Evolutionary conservation across 2,329 filamentous ascomycete species (phyloP).

Genomic region (Colletotrichum agaves): DNA sequence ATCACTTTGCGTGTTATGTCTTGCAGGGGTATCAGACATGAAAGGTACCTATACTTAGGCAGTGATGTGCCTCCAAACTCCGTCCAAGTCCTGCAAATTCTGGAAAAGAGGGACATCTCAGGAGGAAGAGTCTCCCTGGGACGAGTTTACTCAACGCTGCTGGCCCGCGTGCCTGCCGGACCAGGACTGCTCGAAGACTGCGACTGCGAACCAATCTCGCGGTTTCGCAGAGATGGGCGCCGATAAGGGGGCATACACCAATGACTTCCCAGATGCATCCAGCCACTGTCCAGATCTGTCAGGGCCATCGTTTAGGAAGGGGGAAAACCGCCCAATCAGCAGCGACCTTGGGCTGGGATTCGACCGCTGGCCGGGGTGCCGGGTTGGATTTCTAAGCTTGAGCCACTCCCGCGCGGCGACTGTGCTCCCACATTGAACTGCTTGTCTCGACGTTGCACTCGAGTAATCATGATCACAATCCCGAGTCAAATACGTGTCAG

Average conservation of each 20-base stretch:
- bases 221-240: constrained; percentile 24
- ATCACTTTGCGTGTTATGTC: background rate
- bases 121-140: constrained; percentile 14
- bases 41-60: background rate
- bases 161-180: constrained; percentile 29
- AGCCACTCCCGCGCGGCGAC: constrained; percentile 28
- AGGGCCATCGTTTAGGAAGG: constrained; percentile 5
- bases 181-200: constrained; percentile 6
- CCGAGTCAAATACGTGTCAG: constrained; percentile 20
- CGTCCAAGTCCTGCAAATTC: background rate
- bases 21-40: background rate
- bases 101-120: background rate
- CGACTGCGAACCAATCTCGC: constrained; percentile 32
- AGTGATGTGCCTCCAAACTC: constrained; percentile 14
- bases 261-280: background rate
- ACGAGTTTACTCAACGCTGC: background rate
- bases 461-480: background rate
- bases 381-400: constrained; percentile 31
- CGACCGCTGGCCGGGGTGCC: background rate
- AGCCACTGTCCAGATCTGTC: constrained; percentile 26
- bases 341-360: constrained; percentile 1
- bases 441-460: no score
- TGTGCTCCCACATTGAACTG: background rate
- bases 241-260: constrained; percentile 25
- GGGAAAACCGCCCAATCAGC: background rate